Evolutionary conservation across 371 early-diverging fungal species (phyloP).

Genomic region (Mucor saturninus): DNA sequence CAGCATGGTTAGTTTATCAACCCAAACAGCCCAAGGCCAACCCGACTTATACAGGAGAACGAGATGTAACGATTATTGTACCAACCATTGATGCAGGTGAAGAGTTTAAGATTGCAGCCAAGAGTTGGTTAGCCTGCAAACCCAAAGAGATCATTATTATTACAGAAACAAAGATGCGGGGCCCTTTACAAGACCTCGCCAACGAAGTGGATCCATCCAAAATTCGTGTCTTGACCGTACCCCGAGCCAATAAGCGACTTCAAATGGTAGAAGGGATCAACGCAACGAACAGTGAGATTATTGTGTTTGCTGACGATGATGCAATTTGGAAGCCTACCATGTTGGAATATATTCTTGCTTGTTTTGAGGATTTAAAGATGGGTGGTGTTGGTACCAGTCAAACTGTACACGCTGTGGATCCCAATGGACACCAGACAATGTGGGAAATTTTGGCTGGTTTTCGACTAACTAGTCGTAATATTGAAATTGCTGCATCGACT

Average conservation of each 20-base stretch:
- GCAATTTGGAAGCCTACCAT: constrained; percentile 72
- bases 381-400: constrained; percentile 83
- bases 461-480: constrained; percentile 74
- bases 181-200: constrained; percentile 53
- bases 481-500: constrained; percentile 77
- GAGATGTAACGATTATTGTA: constrained; percentile 76
- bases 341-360: constrained; percentile 71
- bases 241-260: constrained; percentile 68
- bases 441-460: constrained; percentile 80
- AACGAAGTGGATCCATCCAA: constrained; percentile 46
- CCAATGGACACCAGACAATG: constrained; percentile 63
- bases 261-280: constrained; percentile 78
- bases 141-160: constrained; percentile 70
- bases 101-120: constrained; percentile 71
- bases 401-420: constrained; percentile 57
- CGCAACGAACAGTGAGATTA: constrained; percentile 66
- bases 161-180: constrained; percentile 61
- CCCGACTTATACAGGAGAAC: constrained; percentile 56
- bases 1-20: constrained; percentile 60
- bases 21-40: constrained; percentile 56
- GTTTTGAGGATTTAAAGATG: constrained; percentile 75
- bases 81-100: constrained; percentile 82
- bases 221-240: constrained; percentile 58
- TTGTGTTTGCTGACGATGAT: constrained; percentile 80
- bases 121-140: constrained; percentile 68